Evolutionary conservation across 192 early-diverging fungal species (phyloP).

Genomic region (Backusella parvicylindrica): DNA sequence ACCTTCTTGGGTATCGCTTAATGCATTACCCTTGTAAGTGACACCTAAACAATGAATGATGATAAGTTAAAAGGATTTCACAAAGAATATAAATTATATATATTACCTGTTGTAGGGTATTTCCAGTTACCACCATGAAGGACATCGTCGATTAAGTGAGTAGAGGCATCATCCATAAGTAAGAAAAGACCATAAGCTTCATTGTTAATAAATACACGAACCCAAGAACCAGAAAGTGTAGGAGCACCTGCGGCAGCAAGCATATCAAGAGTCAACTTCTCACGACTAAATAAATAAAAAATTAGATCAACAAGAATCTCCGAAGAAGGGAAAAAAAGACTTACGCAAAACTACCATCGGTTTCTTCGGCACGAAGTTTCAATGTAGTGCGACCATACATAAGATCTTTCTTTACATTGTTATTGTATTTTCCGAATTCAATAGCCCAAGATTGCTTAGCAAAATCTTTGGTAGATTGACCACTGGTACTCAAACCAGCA

Average conservation of each 20-base stretch:
- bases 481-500: constrained; percentile 38
- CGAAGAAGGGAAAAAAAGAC: background rate
- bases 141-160: constrained; percentile 19
- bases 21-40: constrained; percentile 29
- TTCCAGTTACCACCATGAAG: constrained; percentile 19
- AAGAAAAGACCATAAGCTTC: constrained; percentile 41
- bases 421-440: constrained; percentile 34
- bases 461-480: constrained; percentile 48
- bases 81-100: background rate
- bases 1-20: constrained; percentile 16
- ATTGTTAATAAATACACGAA: constrained; percentile 44
- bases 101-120: constrained; percentile 4
- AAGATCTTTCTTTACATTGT: constrained; percentile 21
- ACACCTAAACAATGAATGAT: constrained; percentile 3
- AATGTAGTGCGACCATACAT: constrained; percentile 36
- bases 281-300: constrained; percentile 39
- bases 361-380: constrained; percentile 45
- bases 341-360: constrained; percentile 36
- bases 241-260: constrained; percentile 41
- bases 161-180: constrained; percentile 41
- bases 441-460: constrained; percentile 47
- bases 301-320: constrained; percentile 33
- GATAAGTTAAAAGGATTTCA: background rate
- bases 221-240: constrained; percentile 39
- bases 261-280: constrained; percentile 39